Base-by-base conservation (phyloP, 1,284 basidiomycete genomes). In the Leccinum insolens region DNA sequence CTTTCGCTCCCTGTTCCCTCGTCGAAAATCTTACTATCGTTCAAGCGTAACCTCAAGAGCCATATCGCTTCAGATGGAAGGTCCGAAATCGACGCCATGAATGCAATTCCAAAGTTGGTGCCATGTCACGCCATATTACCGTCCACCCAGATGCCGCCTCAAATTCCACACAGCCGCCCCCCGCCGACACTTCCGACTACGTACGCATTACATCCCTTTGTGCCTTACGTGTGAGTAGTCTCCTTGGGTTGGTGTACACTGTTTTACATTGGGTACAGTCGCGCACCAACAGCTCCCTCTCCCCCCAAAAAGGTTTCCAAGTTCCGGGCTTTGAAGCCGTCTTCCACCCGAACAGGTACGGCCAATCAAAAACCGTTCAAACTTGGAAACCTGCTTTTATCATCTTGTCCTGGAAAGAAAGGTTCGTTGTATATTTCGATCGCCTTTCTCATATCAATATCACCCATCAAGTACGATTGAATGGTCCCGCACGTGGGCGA, bases 401-500 rank as follows among this genome's bases (percentile, higher is more conserved):
- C 93, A 3, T 96, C 94, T 7, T 99, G 96, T 81, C 97, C 97
- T 0, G 97, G 97, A 8, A 99, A 99, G 80, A 96, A 98, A 84
- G 88, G 91, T 90, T 34, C 14, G 75, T 68, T 63, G 61, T 39
- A 65, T 57, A 22, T 63, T 44, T 31, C 14, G 1, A 12, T 59
- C 59, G 49, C 58, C 9, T 39, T 62, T 44, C 28, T 34, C 28
- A 1, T 44, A 59, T 57, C 65, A 8, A 68, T 7, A 28, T 28
- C 31, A 22, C 22, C 28, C 58, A 31, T 14, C 63, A 65, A 92
- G 93, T 99, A 11, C 89, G 97, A 52, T 84, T 99, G 66, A 85
- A 85, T 67, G 95, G 95, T 2, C 93, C 93, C 17, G 87, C 90
- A 20, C 92, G 89, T 75, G 95, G 95, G 3, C 86, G 96, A 22